Evolutionary conservation across 495 filamentous ascomycete genomes (phyloP), one percentile per base, ranked within the genome.

Genomic region (Penicillium canescens): DNA sequence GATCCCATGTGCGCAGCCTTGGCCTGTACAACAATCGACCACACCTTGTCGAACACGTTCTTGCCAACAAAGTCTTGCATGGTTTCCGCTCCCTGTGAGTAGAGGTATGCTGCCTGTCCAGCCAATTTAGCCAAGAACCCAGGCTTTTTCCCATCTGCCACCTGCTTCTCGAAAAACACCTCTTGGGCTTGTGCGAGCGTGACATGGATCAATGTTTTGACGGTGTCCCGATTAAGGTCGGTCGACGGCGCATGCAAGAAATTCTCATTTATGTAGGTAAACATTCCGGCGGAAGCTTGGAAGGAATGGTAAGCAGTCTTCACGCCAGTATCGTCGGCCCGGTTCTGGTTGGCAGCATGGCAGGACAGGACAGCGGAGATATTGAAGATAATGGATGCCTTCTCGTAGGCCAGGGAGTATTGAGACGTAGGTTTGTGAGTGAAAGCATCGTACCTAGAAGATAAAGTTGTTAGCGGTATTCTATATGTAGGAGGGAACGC

Each of bases 251-350:
- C 94, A 65, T 98, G 95, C 37, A 97, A 76, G 71, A 98, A 98
- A 73, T 98, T 98, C 74, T 98, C 92, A 70, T 98, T 98, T 76
- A 98, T 98, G 62, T 98, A 98, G 16, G 92, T 97, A 71, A 98
- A 98, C 94, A 98, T 98, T 69, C 94, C 94, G 10, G 94, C 94
- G 21, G 92, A 88, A 33, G 94, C 94, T 69, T 98, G 94, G 77
- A 98, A 98, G 18, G 94, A 98, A 71, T 98, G 93, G 65, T 96
- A 98, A 3, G 94, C 89, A 13, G 91, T 94, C 73, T 98, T 98
- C 56, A 98, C 82, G 23, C 95, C 93, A 16, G 87, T 77, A 54
- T 98, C 95, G 63, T 98, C 92, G 53, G 86, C 89, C 18, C 95
- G 87, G 54, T 92, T 89, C 68, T 98, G 94, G 68, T 91, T 80